Conservation (phyloP, 768 basidiomycete species). For the Phanerodontia chrysosporium region DNA sequence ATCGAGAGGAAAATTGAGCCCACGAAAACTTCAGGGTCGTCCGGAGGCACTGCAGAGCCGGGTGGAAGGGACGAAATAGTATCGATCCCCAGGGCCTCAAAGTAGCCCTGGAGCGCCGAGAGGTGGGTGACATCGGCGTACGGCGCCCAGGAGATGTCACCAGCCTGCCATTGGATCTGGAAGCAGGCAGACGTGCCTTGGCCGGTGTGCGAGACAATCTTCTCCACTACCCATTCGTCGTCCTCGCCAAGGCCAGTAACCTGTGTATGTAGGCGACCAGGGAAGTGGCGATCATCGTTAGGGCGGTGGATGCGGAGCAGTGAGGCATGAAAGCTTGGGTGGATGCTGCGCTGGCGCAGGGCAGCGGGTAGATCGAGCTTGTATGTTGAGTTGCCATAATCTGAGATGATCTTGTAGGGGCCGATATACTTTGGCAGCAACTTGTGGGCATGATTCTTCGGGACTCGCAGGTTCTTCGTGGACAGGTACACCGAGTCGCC, state of each 20-base stretch:
- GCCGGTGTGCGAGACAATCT: constrained; percentile 23
- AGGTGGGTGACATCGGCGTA: constrained; percentile 17
- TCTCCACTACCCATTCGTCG: constrained; percentile 24
- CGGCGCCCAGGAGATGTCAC: constrained; percentile 30
- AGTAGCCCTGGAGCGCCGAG: constrained; percentile 17
- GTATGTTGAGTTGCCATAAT: constrained; percentile 18
- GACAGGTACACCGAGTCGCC: constrained; percentile 27
- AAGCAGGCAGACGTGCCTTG: constrained; percentile 21
- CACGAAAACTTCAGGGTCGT: constrained; percentile 5
- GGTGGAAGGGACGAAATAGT: background rate
- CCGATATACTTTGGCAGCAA: constrained; percentile 27
- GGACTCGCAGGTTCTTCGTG: constrained; percentile 15
- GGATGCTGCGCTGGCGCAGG: constrained; percentile 22
- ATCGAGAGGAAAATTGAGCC: background rate
- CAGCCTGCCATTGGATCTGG: constrained; percentile 26
- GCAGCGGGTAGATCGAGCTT: constrained; percentile 23
- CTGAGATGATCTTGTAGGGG: constrained; percentile 20
- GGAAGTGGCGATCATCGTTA: constrained; percentile 32
- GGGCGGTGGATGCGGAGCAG: constrained; percentile 28
- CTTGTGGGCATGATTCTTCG: constrained; percentile 20
- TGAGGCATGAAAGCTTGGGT: constrained; percentile 30
- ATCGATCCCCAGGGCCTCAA: constrained; percentile 19
- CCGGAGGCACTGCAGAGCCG: background rate
- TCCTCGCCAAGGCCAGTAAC: constrained; percentile 18
- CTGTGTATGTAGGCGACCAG: constrained; percentile 22